Conservation (phyloP, 257 asterid genomes). For the Apocynum venetum region DNA sequence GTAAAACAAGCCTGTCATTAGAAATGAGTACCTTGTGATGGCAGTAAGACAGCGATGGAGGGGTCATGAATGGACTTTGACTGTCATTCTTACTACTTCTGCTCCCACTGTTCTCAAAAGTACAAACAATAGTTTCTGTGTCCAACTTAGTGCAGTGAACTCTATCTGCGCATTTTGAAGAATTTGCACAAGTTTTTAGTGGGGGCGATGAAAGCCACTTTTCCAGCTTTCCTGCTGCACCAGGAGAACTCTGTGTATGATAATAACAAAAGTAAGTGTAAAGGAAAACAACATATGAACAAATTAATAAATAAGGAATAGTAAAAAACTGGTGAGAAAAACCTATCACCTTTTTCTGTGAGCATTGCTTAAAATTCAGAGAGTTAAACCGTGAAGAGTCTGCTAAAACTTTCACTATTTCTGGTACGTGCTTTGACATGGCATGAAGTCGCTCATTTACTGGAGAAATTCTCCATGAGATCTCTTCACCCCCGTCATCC, state of each 20-base stretch:
- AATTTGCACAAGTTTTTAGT: conserved; percentile 45
- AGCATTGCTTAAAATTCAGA: conserved; percentile 61
- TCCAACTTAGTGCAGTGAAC: conserved; percentile 29
- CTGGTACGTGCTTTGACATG: conserved; percentile 63
- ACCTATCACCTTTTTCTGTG: conserved; percentile 48
- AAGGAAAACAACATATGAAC: conserved; percentile 3
- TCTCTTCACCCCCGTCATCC: conserved; percentile 80
- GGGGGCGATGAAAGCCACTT: conserved; percentile 76
- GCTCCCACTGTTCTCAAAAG: conserved; percentile 31
- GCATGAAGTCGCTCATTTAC: conserved; percentile 79
- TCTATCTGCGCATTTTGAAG: conserved; percentile 37
- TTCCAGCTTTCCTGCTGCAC: conserved; percentile 54
- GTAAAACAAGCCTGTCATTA: conserved; percentile 11
- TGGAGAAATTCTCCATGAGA: conserved; percentile 93
- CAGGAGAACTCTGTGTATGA: conserved; percentile 52
- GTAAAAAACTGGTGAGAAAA: background rate
- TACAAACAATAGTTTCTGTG: conserved; percentile 24
- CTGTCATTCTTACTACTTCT: conserved; percentile 29
- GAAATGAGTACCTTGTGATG: conserved; percentile 57
- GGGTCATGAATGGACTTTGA: conserved; percentile 87
- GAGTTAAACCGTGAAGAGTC: conserved; percentile 80
- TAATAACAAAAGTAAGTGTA: conserved; percentile 3
- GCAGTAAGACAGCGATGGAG: conserved; percentile 79
- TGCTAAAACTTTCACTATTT: conserved; percentile 60
- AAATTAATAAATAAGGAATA: background rate